A percentile compares a stretch with the other conserved stretches of the same genome.
These are phyloP conservation scores for Hymenoscyphus fructigenus DNA, from an alignment of 2,329 filamentous ascomycete genomes.

Conservation along the genomic window DNA sequence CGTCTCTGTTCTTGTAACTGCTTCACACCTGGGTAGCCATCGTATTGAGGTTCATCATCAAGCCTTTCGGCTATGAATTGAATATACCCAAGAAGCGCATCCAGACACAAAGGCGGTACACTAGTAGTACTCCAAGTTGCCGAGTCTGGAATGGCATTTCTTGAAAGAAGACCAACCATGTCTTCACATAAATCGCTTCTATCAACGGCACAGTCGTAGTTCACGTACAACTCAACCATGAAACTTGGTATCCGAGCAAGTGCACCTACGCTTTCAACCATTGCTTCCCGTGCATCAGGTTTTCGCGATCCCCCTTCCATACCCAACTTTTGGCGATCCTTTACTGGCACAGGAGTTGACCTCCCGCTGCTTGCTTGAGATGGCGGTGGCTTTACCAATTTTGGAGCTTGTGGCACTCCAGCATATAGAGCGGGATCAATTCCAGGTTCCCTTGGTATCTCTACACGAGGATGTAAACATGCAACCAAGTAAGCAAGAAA, in stretches of 20 bases:
- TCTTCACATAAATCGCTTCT: constrained; percentile 91
- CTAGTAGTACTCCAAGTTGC: constrained; percentile 99
- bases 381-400: constrained; percentile 75
- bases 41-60: constrained; percentile 63
- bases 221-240: constrained; percentile 93
- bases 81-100: constrained; percentile 86
- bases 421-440: constrained; percentile 92
- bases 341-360: constrained; percentile 85
- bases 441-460: constrained; percentile 84
- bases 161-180: constrained; percentile 85
- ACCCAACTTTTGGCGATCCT: constrained; percentile 88
- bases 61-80: constrained; percentile 89
- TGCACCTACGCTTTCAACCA: constrained; percentile 95
- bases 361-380: constrained; percentile 77
- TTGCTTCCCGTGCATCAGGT: constrained; percentile 93
- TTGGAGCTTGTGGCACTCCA: constrained; percentile 88
- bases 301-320: constrained; percentile 89
- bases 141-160: constrained; percentile 94
- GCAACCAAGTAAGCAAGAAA: constrained; percentile 93
- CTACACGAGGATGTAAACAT: constrained; percentile 89
- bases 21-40: constrained; percentile 65
- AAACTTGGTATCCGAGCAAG: constrained; percentile 90
- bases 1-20: constrained; percentile 69
- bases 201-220: constrained; percentile 95
- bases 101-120: constrained; percentile 89